A percentile compares a stretch with the other conserved stretches of the same genome.
phyloP scores from a whole-genome alignment of 2,329 filamentous ascomycete genomes.

The Ceratocystiopsis sp. region DNA sequence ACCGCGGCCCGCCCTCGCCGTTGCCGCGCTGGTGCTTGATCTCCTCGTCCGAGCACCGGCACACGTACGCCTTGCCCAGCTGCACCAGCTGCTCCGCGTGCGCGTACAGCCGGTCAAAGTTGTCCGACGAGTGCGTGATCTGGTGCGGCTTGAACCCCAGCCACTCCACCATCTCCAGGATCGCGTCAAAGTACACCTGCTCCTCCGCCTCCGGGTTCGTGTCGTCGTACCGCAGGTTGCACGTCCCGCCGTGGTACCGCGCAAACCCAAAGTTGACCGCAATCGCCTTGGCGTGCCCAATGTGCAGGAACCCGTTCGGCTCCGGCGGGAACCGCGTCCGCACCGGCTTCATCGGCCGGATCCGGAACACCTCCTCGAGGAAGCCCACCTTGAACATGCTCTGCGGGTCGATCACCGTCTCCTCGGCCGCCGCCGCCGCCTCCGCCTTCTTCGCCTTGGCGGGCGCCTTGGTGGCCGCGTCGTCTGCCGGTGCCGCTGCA shows the following conservation, averaged over 20 bases:
- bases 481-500: constrained; percentile 11
- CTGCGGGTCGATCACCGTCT: constrained; percentile 36
- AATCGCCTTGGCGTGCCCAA: constrained; percentile 91
- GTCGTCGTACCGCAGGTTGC: constrained; percentile 42
- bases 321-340: constrained; percentile 66
- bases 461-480: constrained; percentile 16
- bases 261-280: constrained; percentile 95
- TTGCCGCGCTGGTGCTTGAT: constrained; percentile 79
- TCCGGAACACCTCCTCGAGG: constrained; percentile 53
- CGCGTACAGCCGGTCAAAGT: constrained; percentile 77
- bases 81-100: constrained; percentile 71
- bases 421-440: constrained; percentile 21
- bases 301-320: constrained; percentile 86
- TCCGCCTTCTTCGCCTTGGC: constrained; percentile 12
- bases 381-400: constrained; percentile 71
- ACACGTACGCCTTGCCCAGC: constrained; percentile 62
- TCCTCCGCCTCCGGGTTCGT: constrained; percentile 92
- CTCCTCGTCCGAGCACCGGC: constrained; percentile 68
- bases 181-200: constrained; percentile 76
- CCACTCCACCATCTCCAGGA: constrained; percentile 77
- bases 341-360: constrained; percentile 43
- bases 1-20: constrained; percentile 49
- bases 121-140: constrained; percentile 79
- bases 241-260: constrained; percentile 52
- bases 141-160: constrained; percentile 61